Percentiles rank a stretch among this genome's conserved stretches.
Evolutionary conservation across 805 yeast genomes (phyloP).

Genomic region (Candida lessepsii): DNA sequence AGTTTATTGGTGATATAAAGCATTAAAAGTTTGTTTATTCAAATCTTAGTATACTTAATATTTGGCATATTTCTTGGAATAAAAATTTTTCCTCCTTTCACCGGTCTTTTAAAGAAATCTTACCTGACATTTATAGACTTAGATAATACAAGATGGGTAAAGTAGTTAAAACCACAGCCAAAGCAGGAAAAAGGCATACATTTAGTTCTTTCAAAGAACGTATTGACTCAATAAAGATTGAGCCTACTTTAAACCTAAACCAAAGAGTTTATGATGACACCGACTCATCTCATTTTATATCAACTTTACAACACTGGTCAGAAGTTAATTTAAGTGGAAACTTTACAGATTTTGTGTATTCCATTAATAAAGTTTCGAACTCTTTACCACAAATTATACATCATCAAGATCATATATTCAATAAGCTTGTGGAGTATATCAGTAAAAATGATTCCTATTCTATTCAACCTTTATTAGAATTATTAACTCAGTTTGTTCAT

Average conservation of each 20-base stretch:
- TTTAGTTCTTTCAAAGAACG: conserved; percentile 80
- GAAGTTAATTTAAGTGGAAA: conserved; percentile 78
- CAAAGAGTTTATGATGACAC: conserved; percentile 67
- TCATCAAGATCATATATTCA: conserved; percentile 61
- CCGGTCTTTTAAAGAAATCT: too few species aligned
- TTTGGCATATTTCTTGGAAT: too few species aligned
- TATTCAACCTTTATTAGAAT: conserved; percentile 76
- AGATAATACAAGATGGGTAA: conserved; percentile 2
- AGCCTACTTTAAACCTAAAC: conserved; percentile 56
- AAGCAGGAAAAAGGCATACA: conserved; percentile 55
- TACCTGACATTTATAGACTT: too few species aligned
- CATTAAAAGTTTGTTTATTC: too few species aligned
- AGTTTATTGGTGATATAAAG: too few species aligned
- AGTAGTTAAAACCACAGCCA: conserved; percentile 40
- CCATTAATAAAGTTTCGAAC: conserved; percentile 53
- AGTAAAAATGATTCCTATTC: conserved; percentile 63
- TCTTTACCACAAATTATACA: conserved; percentile 79
- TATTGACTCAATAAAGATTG: conserved; percentile 79
- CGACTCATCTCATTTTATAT: conserved; percentile 70
- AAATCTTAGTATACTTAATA: too few species aligned
- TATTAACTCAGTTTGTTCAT: conserved; percentile 78
- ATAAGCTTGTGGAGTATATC: conserved; percentile 47
- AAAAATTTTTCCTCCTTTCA: too few species aligned
- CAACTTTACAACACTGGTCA: conserved; percentile 81
- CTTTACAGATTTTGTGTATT: conserved; percentile 62